Percentiles rank a stretch among this genome's conserved stretches.
phyloP scores from a whole-genome alignment of 106 monocot genomes.

The Iris macrosiphon region DNA sequence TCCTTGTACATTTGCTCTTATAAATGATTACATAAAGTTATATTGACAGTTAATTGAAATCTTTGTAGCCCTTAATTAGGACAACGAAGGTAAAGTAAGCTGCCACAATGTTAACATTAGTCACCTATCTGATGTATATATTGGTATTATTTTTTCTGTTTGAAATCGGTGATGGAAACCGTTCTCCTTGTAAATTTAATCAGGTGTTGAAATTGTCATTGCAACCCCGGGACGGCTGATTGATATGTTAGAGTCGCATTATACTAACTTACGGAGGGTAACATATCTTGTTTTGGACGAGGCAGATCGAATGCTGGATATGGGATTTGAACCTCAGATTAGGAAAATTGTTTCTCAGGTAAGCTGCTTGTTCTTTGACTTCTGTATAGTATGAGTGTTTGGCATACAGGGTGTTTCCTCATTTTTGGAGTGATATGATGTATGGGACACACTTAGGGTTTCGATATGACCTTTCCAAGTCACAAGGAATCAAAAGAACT shows the following conservation, averaged over 20 bases:
- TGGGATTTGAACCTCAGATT: constrained; percentile 99
- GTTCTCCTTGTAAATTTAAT: constrained; percentile 6
- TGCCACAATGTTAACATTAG: constrained; percentile 1
- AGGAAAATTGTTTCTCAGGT: constrained; percentile 96
- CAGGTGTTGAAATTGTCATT: constrained; percentile 99
- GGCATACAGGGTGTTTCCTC: constrained; percentile 7
- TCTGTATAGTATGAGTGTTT: constrained; percentile 2
- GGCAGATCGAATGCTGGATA: constrained; percentile 98
- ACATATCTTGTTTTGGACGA: constrained; percentile 99
- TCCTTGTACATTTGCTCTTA: too few relatives aligned
- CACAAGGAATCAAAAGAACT: background rate
- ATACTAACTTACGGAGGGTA: constrained; percentile 90
- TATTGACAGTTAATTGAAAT: too few relatives aligned
- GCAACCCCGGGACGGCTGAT: constrained; percentile 97
- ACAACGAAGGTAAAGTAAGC: too few relatives aligned
- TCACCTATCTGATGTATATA: constrained; percentile 6
- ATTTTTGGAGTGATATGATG: background rate
- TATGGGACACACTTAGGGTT: background rate
- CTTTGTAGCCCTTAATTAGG: too few relatives aligned
- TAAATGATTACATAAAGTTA: constrained; percentile 6
- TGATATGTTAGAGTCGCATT: constrained; percentile 98
- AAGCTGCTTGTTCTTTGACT: constrained; percentile 7
- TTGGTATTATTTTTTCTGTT: background rate
- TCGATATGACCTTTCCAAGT: background rate
- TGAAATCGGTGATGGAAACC: constrained; percentile 3